Conservation (phyloP, 352 stramenopile species). For the Globisporangium emineosum region DNA sequence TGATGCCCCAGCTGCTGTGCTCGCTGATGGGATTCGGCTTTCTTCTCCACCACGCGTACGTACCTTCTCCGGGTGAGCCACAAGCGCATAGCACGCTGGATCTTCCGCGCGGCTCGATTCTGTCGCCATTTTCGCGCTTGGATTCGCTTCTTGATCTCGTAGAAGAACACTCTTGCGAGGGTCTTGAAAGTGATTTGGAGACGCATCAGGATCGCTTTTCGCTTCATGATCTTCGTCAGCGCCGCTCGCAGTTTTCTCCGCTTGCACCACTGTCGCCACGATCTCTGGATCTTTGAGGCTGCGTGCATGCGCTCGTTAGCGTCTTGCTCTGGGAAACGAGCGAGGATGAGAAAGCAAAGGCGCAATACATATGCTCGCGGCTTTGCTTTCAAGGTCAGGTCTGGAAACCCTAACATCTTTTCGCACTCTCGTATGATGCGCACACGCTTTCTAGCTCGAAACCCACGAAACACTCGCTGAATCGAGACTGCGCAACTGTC, state of each 20-base stretch:
- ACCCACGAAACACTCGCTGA: conserved; percentile 49
- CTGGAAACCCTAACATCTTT: conserved; percentile 29
- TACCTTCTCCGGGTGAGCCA: conserved; percentile 51
- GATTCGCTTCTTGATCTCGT: conserved; percentile 31
- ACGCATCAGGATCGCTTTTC: conserved; percentile 36
- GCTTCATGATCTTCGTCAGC: conserved; percentile 32
- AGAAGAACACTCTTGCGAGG: conserved; percentile 45
- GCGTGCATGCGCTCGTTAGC: conserved; percentile 23
- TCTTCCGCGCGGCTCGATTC: conserved; percentile 37
- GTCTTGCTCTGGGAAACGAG: conserved; percentile 29
- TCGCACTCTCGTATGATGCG: conserved; percentile 33
- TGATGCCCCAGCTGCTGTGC: conserved; percentile 13
- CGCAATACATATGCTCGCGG: conserved; percentile 39
- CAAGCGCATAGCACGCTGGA: conserved; percentile 38
- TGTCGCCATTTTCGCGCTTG: conserved; percentile 30
- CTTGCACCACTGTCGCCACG: conserved; percentile 31
- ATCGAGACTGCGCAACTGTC: conserved; percentile 25
- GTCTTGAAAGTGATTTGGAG: conserved; percentile 42
- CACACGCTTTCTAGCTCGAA: conserved; percentile 34
- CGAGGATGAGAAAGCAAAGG: conserved; percentile 54
- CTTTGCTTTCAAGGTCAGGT: conserved; percentile 35
- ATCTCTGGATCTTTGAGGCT: conserved; percentile 29
- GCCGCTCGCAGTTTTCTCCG: conserved; percentile 22
- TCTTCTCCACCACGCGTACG: conserved; percentile 33
- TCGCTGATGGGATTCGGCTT: conserved; percentile 17